These are phyloP conservation scores for Trichoderma sp. DNA, from an alignment of 2,329 filamentous ascomycete genomes.

Conservation along the genomic window DNA sequence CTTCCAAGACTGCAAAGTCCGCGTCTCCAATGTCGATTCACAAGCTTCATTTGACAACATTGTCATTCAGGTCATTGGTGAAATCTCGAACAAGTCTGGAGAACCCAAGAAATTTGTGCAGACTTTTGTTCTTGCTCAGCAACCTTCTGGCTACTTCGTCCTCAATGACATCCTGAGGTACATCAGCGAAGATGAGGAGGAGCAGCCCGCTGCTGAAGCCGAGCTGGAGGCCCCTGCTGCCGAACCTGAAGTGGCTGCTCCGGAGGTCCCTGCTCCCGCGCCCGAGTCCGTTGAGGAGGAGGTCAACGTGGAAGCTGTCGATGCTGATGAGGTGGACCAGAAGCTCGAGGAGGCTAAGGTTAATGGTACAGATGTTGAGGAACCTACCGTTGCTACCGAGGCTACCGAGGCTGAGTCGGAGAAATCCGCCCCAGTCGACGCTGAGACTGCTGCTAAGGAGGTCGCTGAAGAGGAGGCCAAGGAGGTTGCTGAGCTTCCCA, in stretches of 20 bases:
- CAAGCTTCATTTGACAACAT: slow-evolving; percentile 92
- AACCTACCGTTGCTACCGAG: slow-evolving; percentile 39
- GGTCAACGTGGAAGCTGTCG: slow-evolving; percentile 43
- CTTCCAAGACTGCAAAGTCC: slow-evolving; percentile 97
- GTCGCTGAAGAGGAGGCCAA: slow-evolving; percentile 50
- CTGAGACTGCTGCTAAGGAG: slow-evolving; percentile 51
- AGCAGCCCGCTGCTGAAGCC: slow-evolving; percentile 49
- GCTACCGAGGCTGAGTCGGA: slow-evolving; percentile 38
- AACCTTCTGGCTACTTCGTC: slow-evolving; percentile 96
- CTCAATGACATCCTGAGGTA: slow-evolving; percentile 98
- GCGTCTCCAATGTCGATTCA: slow-evolving; percentile 95
- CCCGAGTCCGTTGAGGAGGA: slow-evolving; percentile 35
- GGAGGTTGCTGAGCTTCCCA: slow-evolving; percentile 63
- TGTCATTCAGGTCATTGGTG: slow-evolving; percentile 95
- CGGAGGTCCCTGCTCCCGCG: slow-evolving; percentile 29
- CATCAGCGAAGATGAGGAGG: slow-evolving; percentile 79
- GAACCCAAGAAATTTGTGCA: slow-evolving; percentile 96
- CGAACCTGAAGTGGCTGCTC: slow-evolving; percentile 28
- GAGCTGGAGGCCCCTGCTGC: slow-evolving; percentile 32
- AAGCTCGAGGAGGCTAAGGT: slow-evolving; percentile 66
- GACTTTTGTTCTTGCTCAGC: slow-evolving; percentile 94
- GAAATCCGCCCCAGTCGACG: slow-evolving; percentile 36
- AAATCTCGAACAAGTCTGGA: slow-evolving; percentile 89
- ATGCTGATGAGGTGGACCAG: slow-evolving; percentile 61
- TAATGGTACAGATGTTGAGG: slow-evolving; percentile 34